Conservation (phyloP, 2,329 filamentous ascomycete genomes). For the Diaporthe capsici region DNA sequence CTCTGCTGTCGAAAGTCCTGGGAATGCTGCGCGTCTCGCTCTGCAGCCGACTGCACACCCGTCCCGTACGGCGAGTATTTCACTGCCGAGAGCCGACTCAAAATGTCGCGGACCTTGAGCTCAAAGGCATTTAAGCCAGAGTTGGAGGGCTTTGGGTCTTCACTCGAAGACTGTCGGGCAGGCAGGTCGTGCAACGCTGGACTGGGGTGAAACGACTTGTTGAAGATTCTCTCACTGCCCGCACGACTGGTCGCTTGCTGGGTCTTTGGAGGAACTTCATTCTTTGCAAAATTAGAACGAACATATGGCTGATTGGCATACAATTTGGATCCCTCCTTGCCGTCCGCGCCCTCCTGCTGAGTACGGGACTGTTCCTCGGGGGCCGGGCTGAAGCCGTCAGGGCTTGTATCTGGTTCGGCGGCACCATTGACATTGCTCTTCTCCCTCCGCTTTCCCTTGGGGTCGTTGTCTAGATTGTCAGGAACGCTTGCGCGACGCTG, state of each 20-base stretch:
- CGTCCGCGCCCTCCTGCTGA: slow-evolving; percentile 10
- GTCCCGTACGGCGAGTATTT: slow-evolving; percentile 24
- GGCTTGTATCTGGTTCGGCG: slow-evolving; percentile 27
- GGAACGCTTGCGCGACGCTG: slow-evolving; percentile 52
- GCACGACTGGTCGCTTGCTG: slow-evolving; percentile 37
- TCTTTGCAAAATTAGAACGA: slow-evolving; percentile 9
- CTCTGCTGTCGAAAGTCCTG: slow-evolving; percentile 52
- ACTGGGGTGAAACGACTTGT: slow-evolving; percentile 25
- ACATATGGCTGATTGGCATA: slow-evolving; percentile 38
- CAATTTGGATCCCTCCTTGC: slow-evolving; percentile 40
- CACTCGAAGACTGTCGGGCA: slow-evolving; percentile 47
- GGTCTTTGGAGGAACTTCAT: slow-evolving; percentile 19
- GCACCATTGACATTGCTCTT: slow-evolving; percentile 17
- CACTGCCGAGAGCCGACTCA: slow-evolving; percentile 40
- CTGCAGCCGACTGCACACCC: slow-evolving; percentile 24
- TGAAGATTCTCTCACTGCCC: slow-evolving; percentile 28
- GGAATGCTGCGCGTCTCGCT: slow-evolving; percentile 35
- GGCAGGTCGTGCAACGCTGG: slow-evolving; percentile 21
- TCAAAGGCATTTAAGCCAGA: slow-evolving; percentile 45
- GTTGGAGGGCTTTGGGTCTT: slow-evolving; percentile 42
- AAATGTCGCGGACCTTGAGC: slow-evolving; percentile 42
- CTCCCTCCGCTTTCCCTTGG: slow-evolving; percentile 38
- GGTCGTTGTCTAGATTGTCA: slow-evolving; percentile 48
- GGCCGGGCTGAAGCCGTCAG: slow-evolving; percentile 39
- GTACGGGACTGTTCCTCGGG: slow-evolving; percentile 23